phyloP scores from a whole-genome alignment of 495 filamentous ascomycete genomes.

The Penicillium coprophilum region DNA sequence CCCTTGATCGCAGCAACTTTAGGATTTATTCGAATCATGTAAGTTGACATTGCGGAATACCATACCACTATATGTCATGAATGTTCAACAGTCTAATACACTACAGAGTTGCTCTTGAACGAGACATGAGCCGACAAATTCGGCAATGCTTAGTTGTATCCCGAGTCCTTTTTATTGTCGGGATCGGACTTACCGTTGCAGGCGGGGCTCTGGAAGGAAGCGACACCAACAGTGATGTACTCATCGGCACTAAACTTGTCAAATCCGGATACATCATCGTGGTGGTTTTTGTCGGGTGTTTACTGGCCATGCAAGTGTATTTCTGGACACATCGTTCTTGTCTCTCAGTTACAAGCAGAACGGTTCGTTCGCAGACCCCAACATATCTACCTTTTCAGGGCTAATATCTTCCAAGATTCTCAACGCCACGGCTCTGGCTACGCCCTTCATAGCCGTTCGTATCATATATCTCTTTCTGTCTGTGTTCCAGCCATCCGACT shows the following conservation, averaged over 20 bases:
- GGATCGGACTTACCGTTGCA: conserved; percentile 25
- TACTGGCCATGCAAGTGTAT: conserved; percentile 24
- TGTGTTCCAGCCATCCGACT: conserved; percentile 18
- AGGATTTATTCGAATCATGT: conserved; percentile 32
- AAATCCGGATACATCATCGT: conserved; percentile 32
- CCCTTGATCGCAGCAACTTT: conserved; percentile 30
- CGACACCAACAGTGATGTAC: conserved; percentile 11
- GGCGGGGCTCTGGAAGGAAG: conserved; percentile 28
- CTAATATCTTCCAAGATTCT: conserved; percentile 14
- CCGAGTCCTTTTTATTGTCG: conserved; percentile 27
- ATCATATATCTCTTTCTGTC: conserved; percentile 31
- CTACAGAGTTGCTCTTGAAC: conserved; percentile 12
- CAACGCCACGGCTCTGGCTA: conserved; percentile 22
- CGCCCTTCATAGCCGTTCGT: conserved; percentile 34
- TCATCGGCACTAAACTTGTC: conserved; percentile 23
- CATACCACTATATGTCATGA: not conserved
- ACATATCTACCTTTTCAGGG: not conserved
- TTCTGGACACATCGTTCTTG: conserved; percentile 23
- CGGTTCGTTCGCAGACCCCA: conserved; percentile 14
- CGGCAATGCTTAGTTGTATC: conserved; percentile 14
- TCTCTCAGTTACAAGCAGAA: conserved; percentile 14
- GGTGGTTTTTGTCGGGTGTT: conserved; percentile 22
- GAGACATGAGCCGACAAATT: conserved; percentile 13
- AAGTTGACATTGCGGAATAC: conserved; percentile 1
- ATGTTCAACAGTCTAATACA: not conserved